These are phyloP conservation scores for Cryptosporidium ubiquitum DNA, from an alignment of 169 alveolate genomes.

Conservation along the genomic window DNA sequence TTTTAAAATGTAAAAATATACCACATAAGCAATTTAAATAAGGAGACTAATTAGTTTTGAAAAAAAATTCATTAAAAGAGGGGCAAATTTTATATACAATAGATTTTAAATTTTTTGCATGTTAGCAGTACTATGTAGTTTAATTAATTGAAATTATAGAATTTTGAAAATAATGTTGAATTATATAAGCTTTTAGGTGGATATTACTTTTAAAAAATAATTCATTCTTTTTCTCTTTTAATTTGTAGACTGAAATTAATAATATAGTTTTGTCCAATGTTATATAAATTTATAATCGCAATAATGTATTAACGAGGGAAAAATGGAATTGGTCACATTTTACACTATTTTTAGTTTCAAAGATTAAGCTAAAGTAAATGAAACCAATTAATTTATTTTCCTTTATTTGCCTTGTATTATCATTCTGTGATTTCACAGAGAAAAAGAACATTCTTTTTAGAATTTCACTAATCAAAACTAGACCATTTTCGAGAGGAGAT, in stretches of 20 bases:
- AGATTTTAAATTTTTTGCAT: no score
- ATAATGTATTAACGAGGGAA: neutral
- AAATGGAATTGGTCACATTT: neutral
- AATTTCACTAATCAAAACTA: neutral
- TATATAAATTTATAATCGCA: conserved; percentile 12
- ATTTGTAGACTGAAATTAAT: neutral
- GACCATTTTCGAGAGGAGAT: neutral
- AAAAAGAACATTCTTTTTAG: neutral
- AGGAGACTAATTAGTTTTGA: neutral
- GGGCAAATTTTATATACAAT: neutral
- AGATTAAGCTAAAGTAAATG: neutral
- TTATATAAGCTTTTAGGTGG: no score
- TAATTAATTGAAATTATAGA: no score
- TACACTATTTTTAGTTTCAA: neutral
- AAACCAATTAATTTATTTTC: neutral
- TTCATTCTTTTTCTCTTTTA: neutral
- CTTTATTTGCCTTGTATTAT: neutral
- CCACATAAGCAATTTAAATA: no score
- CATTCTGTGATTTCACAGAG: neutral
- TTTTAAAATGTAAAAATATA: no score
- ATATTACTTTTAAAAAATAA: no score
- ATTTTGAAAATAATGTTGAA: neutral
- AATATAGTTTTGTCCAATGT: neutral
- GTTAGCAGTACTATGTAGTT: neutral
- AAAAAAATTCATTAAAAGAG: no score